Conservation (phyloP, 2,329 filamentous ascomycete genomes). For the Cercospora sesami region DNA sequence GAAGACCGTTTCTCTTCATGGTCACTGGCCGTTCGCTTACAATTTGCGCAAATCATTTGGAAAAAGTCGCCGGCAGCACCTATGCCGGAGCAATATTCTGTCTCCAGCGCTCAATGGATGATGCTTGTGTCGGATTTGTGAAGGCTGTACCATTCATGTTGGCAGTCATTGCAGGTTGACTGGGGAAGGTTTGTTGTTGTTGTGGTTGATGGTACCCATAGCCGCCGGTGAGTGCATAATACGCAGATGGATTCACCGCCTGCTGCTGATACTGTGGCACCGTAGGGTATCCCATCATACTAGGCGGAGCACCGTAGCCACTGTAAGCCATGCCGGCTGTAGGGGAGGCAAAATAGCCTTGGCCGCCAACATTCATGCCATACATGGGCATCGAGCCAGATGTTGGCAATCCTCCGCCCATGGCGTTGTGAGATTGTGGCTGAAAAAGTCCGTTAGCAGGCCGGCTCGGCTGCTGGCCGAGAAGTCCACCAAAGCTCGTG, state of each 20-base stretch:
- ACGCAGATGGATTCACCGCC: conserved; percentile 24
- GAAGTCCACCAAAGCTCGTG: conserved; percentile 30
- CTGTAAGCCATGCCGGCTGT: conserved; percentile 29
- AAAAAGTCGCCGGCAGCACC: not conserved
- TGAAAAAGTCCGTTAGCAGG: conserved; percentile 40
- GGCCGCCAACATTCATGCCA: conserved; percentile 16
- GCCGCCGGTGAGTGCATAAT: conserved; percentile 21
- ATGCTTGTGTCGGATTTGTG: conserved; percentile 7
- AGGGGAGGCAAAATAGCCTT: conserved; percentile 32
- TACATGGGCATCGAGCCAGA: conserved; percentile 23
- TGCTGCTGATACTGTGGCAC: conserved; percentile 19
- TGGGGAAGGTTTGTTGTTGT: conserved; percentile 4
- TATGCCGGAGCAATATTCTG: conserved; percentile 12
- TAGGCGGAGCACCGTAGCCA: conserved; percentile 16
- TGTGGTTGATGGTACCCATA: conserved; percentile 9
- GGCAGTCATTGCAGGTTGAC: not conserved
- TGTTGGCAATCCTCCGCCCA: conserved; percentile 15
- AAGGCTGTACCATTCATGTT: not conserved
- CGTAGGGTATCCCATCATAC: conserved; percentile 14
- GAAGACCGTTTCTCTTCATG: not conserved
- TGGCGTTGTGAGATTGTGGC: conserved; percentile 29
- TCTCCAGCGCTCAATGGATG: conserved; percentile 11
- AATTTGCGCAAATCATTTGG: not conserved
- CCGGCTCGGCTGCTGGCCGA: conserved; percentile 22
- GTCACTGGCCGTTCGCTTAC: not conserved